A percentile compares a stretch with the other conserved stretches of the same genome.
phyloP scores from a whole-genome alignment of 2,329 filamentous ascomycete genomes.

The Fusarium dlaminii region DNA sequence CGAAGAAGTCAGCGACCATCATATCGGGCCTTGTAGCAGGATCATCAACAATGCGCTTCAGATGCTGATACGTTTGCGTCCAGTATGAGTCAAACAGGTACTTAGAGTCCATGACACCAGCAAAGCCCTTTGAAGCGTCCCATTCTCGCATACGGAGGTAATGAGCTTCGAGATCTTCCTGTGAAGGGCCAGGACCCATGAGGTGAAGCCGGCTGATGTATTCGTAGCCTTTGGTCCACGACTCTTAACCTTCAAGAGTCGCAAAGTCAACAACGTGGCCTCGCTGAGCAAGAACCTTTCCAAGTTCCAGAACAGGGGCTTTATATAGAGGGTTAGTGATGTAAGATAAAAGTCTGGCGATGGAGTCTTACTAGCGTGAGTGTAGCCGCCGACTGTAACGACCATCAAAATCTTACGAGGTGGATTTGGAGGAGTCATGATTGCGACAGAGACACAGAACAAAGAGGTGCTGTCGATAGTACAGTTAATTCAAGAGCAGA shows the following conservation, averaged over 20 bases:
- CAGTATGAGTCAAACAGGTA: slow-evolving; percentile 49
- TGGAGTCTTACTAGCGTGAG: slow-evolving; percentile 41
- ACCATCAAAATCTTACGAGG: slow-evolving; percentile 43
- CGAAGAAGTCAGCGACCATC: slow-evolving; percentile 54
- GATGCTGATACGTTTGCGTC: slow-evolving; percentile 39
- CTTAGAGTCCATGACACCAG: slow-evolving; percentile 45
- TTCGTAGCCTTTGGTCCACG: slow-evolving; percentile 44
- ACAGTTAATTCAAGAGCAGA: no score
- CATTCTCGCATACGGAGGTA: slow-evolving; percentile 46
- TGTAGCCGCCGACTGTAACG: slow-evolving; percentile 47
- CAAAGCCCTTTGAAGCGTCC: slow-evolving; percentile 44
- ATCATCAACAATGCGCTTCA: slow-evolving; percentile 19
- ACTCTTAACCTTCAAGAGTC: slow-evolving; percentile 47
- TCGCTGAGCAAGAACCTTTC: slow-evolving; percentile 6
- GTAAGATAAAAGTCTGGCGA: background rate
- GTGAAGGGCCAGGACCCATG: slow-evolving; percentile 40
- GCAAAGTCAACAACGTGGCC: slow-evolving; percentile 49
- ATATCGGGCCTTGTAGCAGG: slow-evolving; percentile 46
- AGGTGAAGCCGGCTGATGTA: slow-evolving; percentile 45
- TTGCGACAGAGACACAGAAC: background rate
- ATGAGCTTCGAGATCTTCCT: slow-evolving; percentile 42
- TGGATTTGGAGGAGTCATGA: slow-evolving; percentile 6
- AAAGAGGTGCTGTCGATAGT: no score
- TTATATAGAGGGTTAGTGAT: no score
- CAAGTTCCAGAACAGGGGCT: background rate